Evolutionary conservation across 1,284 basidiomycete species (phyloP).

Genomic region (Malassezia yamatoensis): DNA sequence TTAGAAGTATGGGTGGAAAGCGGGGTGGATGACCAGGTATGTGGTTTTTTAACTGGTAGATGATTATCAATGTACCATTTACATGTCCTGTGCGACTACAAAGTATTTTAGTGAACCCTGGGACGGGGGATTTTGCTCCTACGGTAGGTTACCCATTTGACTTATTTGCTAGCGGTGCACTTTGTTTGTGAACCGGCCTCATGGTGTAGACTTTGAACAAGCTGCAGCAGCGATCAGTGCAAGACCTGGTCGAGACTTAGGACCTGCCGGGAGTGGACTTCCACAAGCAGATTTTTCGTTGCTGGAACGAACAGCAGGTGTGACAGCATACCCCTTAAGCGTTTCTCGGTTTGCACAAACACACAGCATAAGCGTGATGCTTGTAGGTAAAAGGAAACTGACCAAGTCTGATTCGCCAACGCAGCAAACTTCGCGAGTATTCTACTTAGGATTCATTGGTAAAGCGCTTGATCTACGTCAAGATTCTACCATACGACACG

Average conservation of each 20-base stretch:
- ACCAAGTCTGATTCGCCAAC: constrained; percentile 25
- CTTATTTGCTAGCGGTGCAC: constrained; percentile 23
- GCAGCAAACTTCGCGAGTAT: constrained; percentile 28
- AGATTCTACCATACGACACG: constrained; percentile 24
- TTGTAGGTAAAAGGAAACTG: constrained; percentile 18
- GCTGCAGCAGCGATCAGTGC: constrained; percentile 12
- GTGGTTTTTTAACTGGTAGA: neutral
- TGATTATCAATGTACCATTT: constrained; percentile 44
- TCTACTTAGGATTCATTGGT: constrained; percentile 42
- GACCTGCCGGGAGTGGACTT: constrained; percentile 27
- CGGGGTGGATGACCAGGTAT: constrained; percentile 41
- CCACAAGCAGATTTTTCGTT: constrained; percentile 45
- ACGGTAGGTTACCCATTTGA: constrained; percentile 10
- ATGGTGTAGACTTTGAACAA: constrained; percentile 44
- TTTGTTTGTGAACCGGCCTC: constrained; percentile 38
- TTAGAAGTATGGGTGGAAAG: constrained; percentile 30
- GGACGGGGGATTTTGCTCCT: constrained; percentile 39
- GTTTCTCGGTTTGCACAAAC: constrained; percentile 38
- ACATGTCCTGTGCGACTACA: constrained; percentile 38
- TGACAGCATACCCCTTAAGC: constrained; percentile 41
- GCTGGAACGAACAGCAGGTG: constrained; percentile 25
- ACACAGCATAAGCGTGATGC: constrained; percentile 36
- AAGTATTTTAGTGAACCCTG: constrained; percentile 36
- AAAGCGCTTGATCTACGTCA: constrained; percentile 30
- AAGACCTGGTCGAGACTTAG: constrained; percentile 21